A percentile compares a stretch with the other conserved stretches of the same genome.
Conservation (phyloP, 2,329 filamentous ascomycete genomes). For the Cladosporium cucumerinum region DNA sequence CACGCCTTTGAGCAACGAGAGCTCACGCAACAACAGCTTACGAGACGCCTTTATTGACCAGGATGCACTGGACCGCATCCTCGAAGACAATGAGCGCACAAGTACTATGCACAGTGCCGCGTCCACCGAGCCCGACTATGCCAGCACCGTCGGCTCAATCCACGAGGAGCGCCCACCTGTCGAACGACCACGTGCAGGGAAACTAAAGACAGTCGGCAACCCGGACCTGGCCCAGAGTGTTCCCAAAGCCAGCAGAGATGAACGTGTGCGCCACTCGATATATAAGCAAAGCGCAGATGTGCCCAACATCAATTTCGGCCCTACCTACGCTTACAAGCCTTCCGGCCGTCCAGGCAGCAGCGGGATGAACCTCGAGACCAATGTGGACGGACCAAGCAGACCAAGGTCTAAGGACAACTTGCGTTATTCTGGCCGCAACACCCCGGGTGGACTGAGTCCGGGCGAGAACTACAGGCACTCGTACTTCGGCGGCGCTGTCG, state of each 20-base stretch:
- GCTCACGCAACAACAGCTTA: conserved; percentile 21
- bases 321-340: conserved; percentile 67
- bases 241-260: conserved; percentile 36
- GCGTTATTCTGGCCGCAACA: conserved; percentile 18
- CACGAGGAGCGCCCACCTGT: conserved; percentile 49
- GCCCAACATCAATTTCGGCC: conserved; percentile 80
- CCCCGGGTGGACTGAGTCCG: conserved; percentile 23
- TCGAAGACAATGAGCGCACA: conserved; percentile 28
- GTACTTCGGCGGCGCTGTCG: conserved; percentile 32
- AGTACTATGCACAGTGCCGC: conserved; percentile 47
- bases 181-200: conserved; percentile 71
- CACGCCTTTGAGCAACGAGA: conserved; percentile 10
- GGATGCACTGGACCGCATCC: conserved; percentile 40
- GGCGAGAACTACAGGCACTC: conserved; percentile 31
- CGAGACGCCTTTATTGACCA: conserved; percentile 41
- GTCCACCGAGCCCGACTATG: conserved; percentile 70
- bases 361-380: conserved; percentile 47
- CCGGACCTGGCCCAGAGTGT: conserved; percentile 44
- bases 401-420: conserved; percentile 25
- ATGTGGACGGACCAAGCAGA: conserved; percentile 22
- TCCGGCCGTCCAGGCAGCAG: conserved; percentile 55
- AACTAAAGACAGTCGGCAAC: conserved; percentile 72
- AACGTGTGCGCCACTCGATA: conserved; percentile 35
- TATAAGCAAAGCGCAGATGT: conserved; percentile 52
- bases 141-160: conserved; percentile 57